Evolutionary conservation across 2,329 filamentous ascomycete species (phyloP), one percentile per base, ranked within the genome.

Genomic region (Rhinocladiella mackenziei): DNA sequence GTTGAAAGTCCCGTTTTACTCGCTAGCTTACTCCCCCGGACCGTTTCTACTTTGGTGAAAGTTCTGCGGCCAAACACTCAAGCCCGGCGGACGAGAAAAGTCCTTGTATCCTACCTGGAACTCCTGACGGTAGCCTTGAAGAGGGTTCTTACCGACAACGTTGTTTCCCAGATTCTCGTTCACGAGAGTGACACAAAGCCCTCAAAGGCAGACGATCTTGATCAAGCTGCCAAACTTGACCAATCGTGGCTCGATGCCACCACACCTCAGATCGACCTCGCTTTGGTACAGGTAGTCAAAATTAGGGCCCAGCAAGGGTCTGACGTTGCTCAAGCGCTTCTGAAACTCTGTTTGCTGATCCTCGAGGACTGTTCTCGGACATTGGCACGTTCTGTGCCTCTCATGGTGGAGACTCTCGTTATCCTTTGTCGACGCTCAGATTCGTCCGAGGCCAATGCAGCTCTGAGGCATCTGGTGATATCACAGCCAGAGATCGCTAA

Each of bases 21-120:
- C 43, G 86, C 88, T 7, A 89, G 79, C 50, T 92, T 98, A 58
- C 73, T 97, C 30, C 92, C 94, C 0, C 88, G 89, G 7, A 87
- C 87, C 0, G 78, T 95, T 0, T 97, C 92, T 2, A 80, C 81
- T 1, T 69, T 98, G 17, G 82, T 84, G 2, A 89, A 84, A 58
- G 70, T 88, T 0, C 67, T 94, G 38, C 83, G 84, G 3, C 80
- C 80, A 1, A 84, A 82, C 0, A 78, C 74, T n/a, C 71, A 76
- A 29, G 74, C 76, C 54, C 73, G 78, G 36, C 70, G 78, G 23
- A 72, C 75, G 35, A 81, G 75, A 54, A 77, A 74, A 29, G 76
- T 94, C 0, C 68, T 97, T 5, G 68, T 81, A 17, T 68, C 68
- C 43, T 78, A 78, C 13, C 61, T 94, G 5, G 67, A 76, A 5